Conservation (phyloP, 768 basidiomycete genomes). For the Lenzites betulinus region DNA sequence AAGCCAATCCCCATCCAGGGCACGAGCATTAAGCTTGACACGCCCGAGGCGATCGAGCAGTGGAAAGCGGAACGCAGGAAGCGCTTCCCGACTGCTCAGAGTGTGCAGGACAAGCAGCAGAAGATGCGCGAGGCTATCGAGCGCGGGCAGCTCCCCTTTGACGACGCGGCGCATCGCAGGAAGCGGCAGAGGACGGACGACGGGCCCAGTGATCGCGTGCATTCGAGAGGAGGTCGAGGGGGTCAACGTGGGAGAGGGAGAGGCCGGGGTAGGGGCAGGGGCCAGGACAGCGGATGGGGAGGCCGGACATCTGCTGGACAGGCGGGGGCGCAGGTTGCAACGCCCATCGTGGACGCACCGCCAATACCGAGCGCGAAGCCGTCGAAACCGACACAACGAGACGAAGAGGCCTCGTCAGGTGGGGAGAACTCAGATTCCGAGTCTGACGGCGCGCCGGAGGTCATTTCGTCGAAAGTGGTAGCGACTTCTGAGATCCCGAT, state of each 20-base stretch:
- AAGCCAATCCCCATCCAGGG: slow-evolving; percentile 78
- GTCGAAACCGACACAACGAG: not conserved
- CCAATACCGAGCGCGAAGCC: not conserved
- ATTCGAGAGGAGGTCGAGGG: slow-evolving; percentile 31
- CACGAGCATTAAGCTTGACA: slow-evolving; percentile 73
- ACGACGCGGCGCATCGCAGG: slow-evolving; percentile 43
- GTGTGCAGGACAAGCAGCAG: slow-evolving; percentile 78
- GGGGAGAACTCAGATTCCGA: slow-evolving; percentile 26
- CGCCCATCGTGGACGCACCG: not conserved
- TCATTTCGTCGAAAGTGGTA: slow-evolving; percentile 53
- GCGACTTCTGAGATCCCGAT: not conserved
- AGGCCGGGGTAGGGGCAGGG: slow-evolving; percentile 30
- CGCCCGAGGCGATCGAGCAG: slow-evolving; percentile 75
- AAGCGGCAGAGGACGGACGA: slow-evolving; percentile 46
- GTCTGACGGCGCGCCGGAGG: slow-evolving; percentile 54
- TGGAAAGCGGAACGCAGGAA: slow-evolving; percentile 92
- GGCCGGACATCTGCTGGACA: not conserved
- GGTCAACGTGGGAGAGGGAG: slow-evolving; percentile 33
- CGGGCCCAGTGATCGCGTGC: slow-evolving; percentile 1
- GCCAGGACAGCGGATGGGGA: slow-evolving; percentile 7
- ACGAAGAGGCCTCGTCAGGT: not conserved
- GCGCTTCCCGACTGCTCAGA: slow-evolving; percentile 74
- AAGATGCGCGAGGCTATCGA: slow-evolving; percentile 77
- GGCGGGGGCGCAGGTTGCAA: no score
- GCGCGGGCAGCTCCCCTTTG: slow-evolving; percentile 69